These are phyloP conservation scores for Jatropha curcas DNA, from an alignment of 345 rosid genomes.

Conservation along the genomic window DNA sequence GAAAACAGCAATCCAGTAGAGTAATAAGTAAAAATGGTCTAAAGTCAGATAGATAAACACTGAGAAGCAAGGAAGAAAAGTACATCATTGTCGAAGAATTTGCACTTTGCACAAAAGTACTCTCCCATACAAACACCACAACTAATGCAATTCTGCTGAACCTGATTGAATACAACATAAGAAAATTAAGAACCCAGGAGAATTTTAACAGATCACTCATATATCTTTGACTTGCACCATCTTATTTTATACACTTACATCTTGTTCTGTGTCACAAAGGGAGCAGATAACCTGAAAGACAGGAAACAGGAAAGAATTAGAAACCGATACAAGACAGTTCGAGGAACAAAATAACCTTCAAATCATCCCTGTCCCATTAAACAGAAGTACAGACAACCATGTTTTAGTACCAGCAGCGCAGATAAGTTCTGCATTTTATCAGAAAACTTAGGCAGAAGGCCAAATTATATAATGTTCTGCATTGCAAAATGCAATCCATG, in stretches of 20 bases:
- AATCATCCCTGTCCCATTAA: not conserved
- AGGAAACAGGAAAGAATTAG: constrained; percentile 1
- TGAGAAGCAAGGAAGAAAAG: constrained; percentile 3
- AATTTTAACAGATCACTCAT: not conserved
- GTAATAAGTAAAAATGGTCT: not conserved
- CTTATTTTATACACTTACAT: constrained; percentile 39
- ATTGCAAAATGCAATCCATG: too few relatives aligned
- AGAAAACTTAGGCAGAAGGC: not conserved
- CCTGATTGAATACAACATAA: constrained; percentile 34
- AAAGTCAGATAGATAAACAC: not conserved
- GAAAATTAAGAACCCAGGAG: not conserved
- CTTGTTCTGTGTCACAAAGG: constrained; percentile 65
- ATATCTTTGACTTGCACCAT: not conserved
- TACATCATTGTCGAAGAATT: constrained; percentile 75
- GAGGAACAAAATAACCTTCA: not conserved
- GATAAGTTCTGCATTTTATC: not conserved
- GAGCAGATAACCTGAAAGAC: constrained; percentile 61
- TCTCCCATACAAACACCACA: constrained; percentile 81
- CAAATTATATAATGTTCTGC: too few relatives aligned
- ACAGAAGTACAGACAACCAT: not conserved
- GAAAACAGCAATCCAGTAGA: constrained; percentile 12
- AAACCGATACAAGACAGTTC: not conserved
- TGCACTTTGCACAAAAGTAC: constrained; percentile 66
- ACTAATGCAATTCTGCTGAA: constrained; percentile 48
- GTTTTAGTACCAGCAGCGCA: too few relatives aligned